Percentiles rank a stretch among this genome's conserved stretches.
phyloP scores from a whole-genome alignment of 2,329 filamentous ascomycete genomes.

The Monilinia fructicola region DNA sequence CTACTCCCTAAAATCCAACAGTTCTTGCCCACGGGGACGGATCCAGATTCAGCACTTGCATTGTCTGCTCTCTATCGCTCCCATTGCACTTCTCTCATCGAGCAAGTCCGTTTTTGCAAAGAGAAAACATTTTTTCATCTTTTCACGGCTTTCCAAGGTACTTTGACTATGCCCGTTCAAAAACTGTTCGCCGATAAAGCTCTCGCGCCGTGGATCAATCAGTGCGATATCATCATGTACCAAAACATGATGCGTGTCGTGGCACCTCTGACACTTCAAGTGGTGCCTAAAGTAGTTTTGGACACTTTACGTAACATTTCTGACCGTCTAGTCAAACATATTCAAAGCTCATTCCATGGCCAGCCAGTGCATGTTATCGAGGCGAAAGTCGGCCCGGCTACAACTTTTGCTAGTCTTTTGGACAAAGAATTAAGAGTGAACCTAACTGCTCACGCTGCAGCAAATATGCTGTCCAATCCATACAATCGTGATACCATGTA shows the following conservation, averaged over 20 bases:
- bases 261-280: slow-evolving; percentile 83
- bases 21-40: slow-evolving; percentile 78
- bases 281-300: slow-evolving; percentile 83
- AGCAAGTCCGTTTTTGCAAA: slow-evolving; percentile 93
- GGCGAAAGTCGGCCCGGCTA: slow-evolving; percentile 84
- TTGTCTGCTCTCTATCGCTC: slow-evolving; percentile 86
- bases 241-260: slow-evolving; percentile 96
- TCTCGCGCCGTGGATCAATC: slow-evolving; percentile 88
- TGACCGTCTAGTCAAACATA: slow-evolving; percentile 74
- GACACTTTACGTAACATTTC: slow-evolving; percentile 87
- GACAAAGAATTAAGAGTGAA: slow-evolving; percentile 90
- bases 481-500: slow-evolving; percentile 95
- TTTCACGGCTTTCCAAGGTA: slow-evolving; percentile 93
- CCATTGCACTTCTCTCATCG: slow-evolving; percentile 91
- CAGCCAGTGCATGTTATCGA: slow-evolving; percentile 82
- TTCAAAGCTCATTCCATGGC: slow-evolving; percentile 79
- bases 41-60: slow-evolving; percentile 82
- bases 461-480: slow-evolving; percentile 85
- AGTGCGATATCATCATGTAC: slow-evolving; percentile 94
- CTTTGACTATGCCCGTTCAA: slow-evolving; percentile 92
- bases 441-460: slow-evolving; percentile 87
- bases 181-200: slow-evolving; percentile 82
- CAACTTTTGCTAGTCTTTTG: slow-evolving; percentile 81
- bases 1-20: slow-evolving; percentile 81
- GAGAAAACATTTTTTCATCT: slow-evolving; percentile 96